Evolutionary conservation across 768 basidiomycete genomes (phyloP).

Genomic region (Termitomyces sp.): DNA sequence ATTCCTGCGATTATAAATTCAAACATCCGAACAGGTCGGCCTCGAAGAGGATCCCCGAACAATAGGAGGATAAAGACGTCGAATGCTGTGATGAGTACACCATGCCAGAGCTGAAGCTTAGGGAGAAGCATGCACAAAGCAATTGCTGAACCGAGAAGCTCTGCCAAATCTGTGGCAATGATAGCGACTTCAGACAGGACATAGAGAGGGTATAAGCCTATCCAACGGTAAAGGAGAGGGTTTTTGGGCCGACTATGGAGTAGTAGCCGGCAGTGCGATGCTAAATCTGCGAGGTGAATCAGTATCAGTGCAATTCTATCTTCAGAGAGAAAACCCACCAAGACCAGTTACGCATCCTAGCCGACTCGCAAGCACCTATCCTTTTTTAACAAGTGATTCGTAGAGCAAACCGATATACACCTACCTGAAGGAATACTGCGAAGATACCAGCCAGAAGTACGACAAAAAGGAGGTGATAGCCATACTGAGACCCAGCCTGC

Average conservation of each 20-base stretch:
- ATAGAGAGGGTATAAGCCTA: too few species aligned
- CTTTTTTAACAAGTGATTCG: not conserved
- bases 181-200: constrained; percentile 63
- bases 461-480: constrained; percentile 82
- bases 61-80: constrained; percentile 71
- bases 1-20: constrained; percentile 37
- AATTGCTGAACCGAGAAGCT: constrained; percentile 78
- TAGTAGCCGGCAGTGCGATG: constrained; percentile 54
- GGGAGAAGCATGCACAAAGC: constrained; percentile 75
- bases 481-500: constrained; percentile 79
- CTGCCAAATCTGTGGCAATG: constrained; percentile 74
- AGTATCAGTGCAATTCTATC: not conserved
- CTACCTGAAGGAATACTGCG: constrained; percentile 77
- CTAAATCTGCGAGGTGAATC: constrained; percentile 31
- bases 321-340: constrained; percentile 18
- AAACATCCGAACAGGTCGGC: constrained; percentile 75
- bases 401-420: constrained; percentile 5
- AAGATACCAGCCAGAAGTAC: constrained; percentile 79
- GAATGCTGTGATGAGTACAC: constrained; percentile 59
- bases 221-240: constrained; percentile 50
- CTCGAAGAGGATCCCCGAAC: constrained; percentile 63
- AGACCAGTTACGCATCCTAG: constrained; percentile 81
- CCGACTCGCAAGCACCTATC: constrained; percentile 67
- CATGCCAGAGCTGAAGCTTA: constrained; percentile 59
- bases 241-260: constrained; percentile 61